These are phyloP conservation scores for Termitomyces sp. DNA, from an alignment of 768 basidiomycete genomes.

Conservation along the genomic window DNA sequence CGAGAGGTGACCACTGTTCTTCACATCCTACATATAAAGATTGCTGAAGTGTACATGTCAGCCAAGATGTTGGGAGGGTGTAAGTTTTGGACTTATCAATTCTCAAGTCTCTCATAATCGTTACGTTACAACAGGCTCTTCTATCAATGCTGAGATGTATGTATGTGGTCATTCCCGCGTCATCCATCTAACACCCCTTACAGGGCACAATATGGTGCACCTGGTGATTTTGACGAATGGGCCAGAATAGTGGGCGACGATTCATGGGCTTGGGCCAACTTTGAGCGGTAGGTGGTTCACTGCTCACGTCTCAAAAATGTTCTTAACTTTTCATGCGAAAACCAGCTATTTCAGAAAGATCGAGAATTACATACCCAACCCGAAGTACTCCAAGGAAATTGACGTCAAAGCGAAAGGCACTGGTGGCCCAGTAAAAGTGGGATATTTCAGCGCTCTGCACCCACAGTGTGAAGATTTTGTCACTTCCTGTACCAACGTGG, in stretches of 20 bases:
- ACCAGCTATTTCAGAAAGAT: constrained; percentile 64
- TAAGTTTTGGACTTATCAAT: constrained; percentile 27
- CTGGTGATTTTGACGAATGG: constrained; percentile 71
- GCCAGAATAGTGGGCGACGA: constrained; percentile 48
- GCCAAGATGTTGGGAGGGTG: constrained; percentile 74
- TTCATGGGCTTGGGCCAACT: constrained; percentile 57
- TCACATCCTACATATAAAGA: neutral
- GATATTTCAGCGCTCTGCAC: constrained; percentile 43
- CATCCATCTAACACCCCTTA: neutral
- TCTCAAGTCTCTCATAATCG: neutral
- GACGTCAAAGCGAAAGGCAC: constrained; percentile 41
- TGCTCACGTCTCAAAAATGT: neutral
- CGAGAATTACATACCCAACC: constrained; percentile 49
- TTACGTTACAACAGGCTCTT: constrained; percentile 39
- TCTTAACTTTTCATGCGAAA: neutral
- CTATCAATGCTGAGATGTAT: constrained; percentile 59
- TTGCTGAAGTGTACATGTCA: constrained; percentile 18
- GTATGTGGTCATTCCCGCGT: neutral
- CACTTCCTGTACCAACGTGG: constrained; percentile 44
- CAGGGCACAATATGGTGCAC: constrained; percentile 63
- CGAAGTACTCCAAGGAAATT: constrained; percentile 46
- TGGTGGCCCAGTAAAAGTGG: constrained; percentile 49
- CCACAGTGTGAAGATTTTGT: constrained; percentile 42
- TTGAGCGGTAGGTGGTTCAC: constrained; percentile 37
- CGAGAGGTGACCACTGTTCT: constrained; percentile 44